Conservation (phyloP, 352 stramenopile genomes). For the Phytophthora nicotianae region DNA sequence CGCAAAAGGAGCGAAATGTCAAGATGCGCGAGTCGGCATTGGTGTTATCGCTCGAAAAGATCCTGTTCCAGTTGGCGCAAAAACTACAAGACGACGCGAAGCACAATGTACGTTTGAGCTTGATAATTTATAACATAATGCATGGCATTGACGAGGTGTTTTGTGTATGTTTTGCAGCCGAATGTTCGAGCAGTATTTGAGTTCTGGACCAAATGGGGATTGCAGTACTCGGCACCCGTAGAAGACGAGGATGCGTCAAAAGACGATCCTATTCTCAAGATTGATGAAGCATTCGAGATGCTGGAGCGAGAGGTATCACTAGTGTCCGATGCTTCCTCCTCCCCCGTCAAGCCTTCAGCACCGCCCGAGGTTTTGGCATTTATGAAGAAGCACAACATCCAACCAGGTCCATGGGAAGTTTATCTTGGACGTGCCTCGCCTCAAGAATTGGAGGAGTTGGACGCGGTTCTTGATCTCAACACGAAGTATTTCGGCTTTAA, state of each 20-base stretch:
- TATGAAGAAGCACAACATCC: slow-evolving; percentile 81
- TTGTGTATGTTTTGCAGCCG: slow-evolving; percentile 33
- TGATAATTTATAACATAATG: no score
- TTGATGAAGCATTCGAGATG: slow-evolving; percentile 71
- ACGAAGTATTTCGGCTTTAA: slow-evolving; percentile 82
- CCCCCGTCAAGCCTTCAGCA: slow-evolving; percentile 64
- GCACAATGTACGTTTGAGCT: slow-evolving; percentile 62
- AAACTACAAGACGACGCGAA: slow-evolving; percentile 61
- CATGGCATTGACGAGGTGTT: slow-evolving; percentile 6
- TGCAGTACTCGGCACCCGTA: slow-evolving; percentile 61
- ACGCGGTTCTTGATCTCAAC: slow-evolving; percentile 70
- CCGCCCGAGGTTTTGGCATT: slow-evolving; percentile 73
- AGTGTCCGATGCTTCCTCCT: slow-evolving; percentile 69
- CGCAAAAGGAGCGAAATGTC: slow-evolving; percentile 73
- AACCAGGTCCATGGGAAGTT: slow-evolving; percentile 79
- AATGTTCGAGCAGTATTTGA: slow-evolving; percentile 81
- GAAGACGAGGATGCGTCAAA: slow-evolving; percentile 39
- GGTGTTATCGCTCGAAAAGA: slow-evolving; percentile 69
- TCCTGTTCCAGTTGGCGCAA: slow-evolving; percentile 67
- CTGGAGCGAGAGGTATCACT: slow-evolving; percentile 58
- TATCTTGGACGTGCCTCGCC: slow-evolving; percentile 68
- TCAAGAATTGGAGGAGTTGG: slow-evolving; percentile 77
- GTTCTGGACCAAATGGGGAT: slow-evolving; percentile 84
- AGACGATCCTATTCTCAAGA: slow-evolving; percentile 51
- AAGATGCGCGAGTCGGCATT: slow-evolving; percentile 78